Conservation (phyloP, 2,329 filamentous ascomycete genomes). For the Aspergillus terreus region DNA sequence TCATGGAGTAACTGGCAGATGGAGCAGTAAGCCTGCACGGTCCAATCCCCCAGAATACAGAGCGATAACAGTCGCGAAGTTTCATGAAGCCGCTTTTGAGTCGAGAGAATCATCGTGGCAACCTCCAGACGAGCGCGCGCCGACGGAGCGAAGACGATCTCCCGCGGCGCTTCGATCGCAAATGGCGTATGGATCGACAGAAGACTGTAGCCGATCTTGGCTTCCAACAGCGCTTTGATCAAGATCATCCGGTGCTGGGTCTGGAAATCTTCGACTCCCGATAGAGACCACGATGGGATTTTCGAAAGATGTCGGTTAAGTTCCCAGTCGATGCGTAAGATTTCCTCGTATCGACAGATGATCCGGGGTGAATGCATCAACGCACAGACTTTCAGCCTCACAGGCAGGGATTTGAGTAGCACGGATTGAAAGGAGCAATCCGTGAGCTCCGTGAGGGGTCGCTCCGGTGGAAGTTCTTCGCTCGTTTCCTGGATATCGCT, state of each 20-base stretch:
- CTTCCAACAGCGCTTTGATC: slow-evolving; percentile 32
- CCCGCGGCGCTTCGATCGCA: slow-evolving; percentile 30
- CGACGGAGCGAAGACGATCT: slow-evolving; percentile 33
- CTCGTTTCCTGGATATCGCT: slow-evolving; percentile 42
- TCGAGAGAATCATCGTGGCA: slow-evolving; percentile 35
- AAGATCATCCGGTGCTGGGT: slow-evolving; percentile 26
- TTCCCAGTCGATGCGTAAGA: slow-evolving; percentile 38
- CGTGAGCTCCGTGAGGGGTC: slow-evolving; percentile 30
- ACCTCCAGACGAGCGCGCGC: slow-evolving; percentile 34
- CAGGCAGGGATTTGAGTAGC: slow-evolving; percentile 26
- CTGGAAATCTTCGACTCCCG: slow-evolving; percentile 17
- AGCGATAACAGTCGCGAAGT: slow-evolving; percentile 30
- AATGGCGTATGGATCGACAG: slow-evolving; percentile 40
- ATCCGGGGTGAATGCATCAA: slow-evolving; percentile 37
- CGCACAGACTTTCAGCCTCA: slow-evolving; percentile 30
- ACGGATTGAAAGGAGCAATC: slow-evolving; percentile 35
- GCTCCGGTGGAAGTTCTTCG: slow-evolving; percentile 26
- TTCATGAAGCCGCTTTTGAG: slow-evolving; percentile 32
- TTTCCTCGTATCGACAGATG: slow-evolving; percentile 38
- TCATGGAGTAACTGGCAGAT: slow-evolving; percentile 36
- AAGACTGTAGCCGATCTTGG: slow-evolving; percentile 33
- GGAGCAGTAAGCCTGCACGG: slow-evolving; percentile 34
- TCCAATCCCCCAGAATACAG: slow-evolving; percentile 34
- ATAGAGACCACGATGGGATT: slow-evolving; percentile 29
- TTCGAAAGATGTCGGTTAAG: slow-evolving; percentile 30